Evolutionary conservation across 352 stramenopile genomes (phyloP), one percentile per base, ranked within the genome.

Genomic region (Globisporangium cylindrosporum): DNA sequence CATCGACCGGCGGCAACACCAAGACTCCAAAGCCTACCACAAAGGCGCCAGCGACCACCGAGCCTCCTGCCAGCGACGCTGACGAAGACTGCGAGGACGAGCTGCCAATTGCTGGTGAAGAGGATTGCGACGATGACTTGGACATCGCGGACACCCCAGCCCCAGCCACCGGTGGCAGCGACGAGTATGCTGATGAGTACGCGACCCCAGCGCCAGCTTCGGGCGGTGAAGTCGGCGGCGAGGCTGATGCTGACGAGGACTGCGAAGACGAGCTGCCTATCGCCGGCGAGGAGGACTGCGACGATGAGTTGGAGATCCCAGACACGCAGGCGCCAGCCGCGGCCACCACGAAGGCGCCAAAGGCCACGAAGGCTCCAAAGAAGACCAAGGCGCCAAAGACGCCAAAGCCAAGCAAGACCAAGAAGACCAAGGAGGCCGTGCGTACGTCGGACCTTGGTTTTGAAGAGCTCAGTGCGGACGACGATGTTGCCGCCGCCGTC

Each of bases 361-460:
- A 56, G 49, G 2, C 1, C 2, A 56, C 49, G 22, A 56, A 56
- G 49, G n/a, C 49, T 0, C 49, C 49, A 2, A 56, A 56, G 49
- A 56, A 46, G 38, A 46, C 38, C 12, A 46, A 46, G 14, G 38
- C 49, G 22, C 51, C 51, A 29, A 57, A 57, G 51, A 20, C 49
- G 51, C 51, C 51, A 20, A 57, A 57, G 51, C 51, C 51, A 3
- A 57, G 3, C 51, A 57, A 57, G 51, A 57, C 51, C 51, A 57
- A 57, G 51, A 57, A 57, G 51, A n/a, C 51, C 24, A 57, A 57
- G 51, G 51, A 57, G 9, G 51, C 51, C 12, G 9, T 29, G 51
- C 62, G 36, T n/a, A 71, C 72, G 22, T 60, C 70, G 8, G 49
- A 69, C 54, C 24, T 61, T 29, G 6, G 60, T 49, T 27, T 72